These are phyloP conservation scores for Pythium brassicae DNA, from an alignment of 352 stramenopile species.

Conservation along the genomic window DNA sequence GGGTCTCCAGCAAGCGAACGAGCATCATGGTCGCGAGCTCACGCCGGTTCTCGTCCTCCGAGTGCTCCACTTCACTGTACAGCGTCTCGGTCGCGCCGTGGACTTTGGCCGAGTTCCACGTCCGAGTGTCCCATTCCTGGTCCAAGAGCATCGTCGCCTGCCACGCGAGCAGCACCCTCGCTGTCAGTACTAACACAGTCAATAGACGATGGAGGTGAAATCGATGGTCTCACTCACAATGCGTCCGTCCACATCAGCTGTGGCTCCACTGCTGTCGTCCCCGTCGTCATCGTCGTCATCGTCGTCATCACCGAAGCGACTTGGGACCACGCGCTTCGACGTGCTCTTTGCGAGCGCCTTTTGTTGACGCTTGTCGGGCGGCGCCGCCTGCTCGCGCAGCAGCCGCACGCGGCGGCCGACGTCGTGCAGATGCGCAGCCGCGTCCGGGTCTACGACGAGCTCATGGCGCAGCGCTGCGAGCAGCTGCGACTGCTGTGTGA, in stretches of 20 bases:
- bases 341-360: slow-evolving; percentile 17
- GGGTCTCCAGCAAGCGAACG: slow-evolving; percentile 53
- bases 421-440: slow-evolving; percentile 48
- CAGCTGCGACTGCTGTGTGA: slow-evolving; percentile 46
- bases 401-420: slow-evolving; percentile 54
- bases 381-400: slow-evolving; percentile 40
- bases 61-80: slow-evolving; percentile 61
- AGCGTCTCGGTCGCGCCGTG: slow-evolving; percentile 56
- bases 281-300: slow-evolving; percentile 22
- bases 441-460: slow-evolving; percentile 26
- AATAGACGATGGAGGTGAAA: neutral
- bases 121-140: slow-evolving; percentile 75
- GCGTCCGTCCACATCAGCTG: slow-evolving; percentile 28
- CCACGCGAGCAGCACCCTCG: neutral
- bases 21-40: slow-evolving; percentile 69
- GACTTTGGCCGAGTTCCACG: slow-evolving; percentile 61
- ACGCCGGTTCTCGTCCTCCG: slow-evolving; percentile 31
- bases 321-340: slow-evolving; percentile 47
- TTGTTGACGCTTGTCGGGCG: slow-evolving; percentile 22
- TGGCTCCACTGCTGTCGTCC: slow-evolving; percentile 17
- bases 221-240: slow-evolving; percentile 39
- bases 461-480: slow-evolving; percentile 56
- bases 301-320: slow-evolving; percentile 38
- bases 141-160: slow-evolving; percentile 76
- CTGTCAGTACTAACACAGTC: slow-evolving; percentile 1